Evolutionary conservation across 805 yeast genomes (phyloP).

Genomic region (Starmerella roubikii): DNA sequence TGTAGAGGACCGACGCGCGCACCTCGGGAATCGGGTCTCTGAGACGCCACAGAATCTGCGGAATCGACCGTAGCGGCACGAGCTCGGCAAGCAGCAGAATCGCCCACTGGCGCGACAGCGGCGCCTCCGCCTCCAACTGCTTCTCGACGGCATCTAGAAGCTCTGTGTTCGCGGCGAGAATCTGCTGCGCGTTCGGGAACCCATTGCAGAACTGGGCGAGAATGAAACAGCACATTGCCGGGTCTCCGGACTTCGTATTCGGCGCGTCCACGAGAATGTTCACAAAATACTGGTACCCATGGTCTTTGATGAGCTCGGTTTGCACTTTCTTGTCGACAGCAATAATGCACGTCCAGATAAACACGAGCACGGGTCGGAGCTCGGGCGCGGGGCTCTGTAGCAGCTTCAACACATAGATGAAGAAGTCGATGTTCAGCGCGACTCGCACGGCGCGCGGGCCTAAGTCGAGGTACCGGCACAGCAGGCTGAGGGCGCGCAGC

Average conservation of each 20-base stretch:
- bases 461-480: constrained; percentile 75
- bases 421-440: constrained; percentile 86
- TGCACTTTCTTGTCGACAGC: constrained; percentile 88
- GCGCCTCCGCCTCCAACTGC: constrained; percentile 58
- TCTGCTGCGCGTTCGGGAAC: constrained; percentile 62
- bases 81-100: constrained; percentile 30
- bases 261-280: constrained; percentile 39
- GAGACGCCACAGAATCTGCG: constrained; percentile 43
- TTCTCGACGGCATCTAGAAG: constrained; percentile 49
- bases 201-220: constrained; percentile 73
- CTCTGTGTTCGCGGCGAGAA: constrained; percentile 55
- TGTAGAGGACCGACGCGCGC: constrained; percentile 65
- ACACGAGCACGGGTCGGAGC: constrained; percentile 81
- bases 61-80: constrained; percentile 6
- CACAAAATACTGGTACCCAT: constrained; percentile 77
- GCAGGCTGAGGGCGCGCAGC: constrained; percentile 67
- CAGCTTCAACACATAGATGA: constrained; percentile 82
- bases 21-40: constrained; percentile 93
- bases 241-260: constrained; percentile 27
- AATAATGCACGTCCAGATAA: constrained; percentile 96
- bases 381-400: constrained; percentile 93
- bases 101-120: constrained; percentile 87
- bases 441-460: constrained; percentile 97
- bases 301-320: constrained; percentile 80
- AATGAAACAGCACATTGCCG: constrained; percentile 91